phyloP scores from a whole-genome alignment of 1,284 basidiomycete species.

The Fomitopsis palustris region DNA sequence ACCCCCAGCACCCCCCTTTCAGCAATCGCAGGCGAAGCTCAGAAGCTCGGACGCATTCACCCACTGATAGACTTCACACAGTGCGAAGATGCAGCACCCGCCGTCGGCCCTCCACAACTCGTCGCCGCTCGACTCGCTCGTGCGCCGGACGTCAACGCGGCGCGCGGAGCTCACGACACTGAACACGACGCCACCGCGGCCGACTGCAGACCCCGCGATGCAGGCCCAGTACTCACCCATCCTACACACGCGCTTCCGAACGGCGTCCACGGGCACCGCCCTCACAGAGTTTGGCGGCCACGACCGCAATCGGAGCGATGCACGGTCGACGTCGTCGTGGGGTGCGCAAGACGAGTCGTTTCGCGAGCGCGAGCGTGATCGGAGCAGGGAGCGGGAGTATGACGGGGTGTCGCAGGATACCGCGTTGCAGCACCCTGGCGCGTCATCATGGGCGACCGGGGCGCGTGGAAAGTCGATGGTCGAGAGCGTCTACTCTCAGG shows the following conservation, averaged over 20 bases:
- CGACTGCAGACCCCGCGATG: conserved; percentile 3
- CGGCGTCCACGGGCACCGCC: conserved; percentile 46
- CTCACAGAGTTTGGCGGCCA: conserved; percentile 34
- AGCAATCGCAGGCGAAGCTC: background rate
- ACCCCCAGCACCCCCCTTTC: background rate
- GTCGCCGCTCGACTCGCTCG: conserved; percentile 41
- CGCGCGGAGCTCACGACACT: conserved; percentile 15
- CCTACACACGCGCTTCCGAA: conserved; percentile 60
- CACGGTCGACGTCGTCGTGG: conserved; percentile 18
- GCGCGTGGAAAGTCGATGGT: conserved; percentile 25
- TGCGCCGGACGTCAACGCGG: conserved; percentile 37
- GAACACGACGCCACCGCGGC: conserved; percentile 18
- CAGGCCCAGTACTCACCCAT: conserved; percentile 49
- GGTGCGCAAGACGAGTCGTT: conserved; percentile 7
- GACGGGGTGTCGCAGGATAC: background rate
- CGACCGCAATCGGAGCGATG: conserved; percentile 17
- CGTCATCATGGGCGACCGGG: background rate
- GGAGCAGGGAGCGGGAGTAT: background rate
- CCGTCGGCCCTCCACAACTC: conserved; percentile 22
- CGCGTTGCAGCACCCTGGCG: background rate
- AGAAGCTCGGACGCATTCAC: background rate
- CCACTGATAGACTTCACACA: background rate
- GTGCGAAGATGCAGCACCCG: conserved; percentile 2
- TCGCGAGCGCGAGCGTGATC: background rate
- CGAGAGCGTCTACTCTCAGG: conserved; percentile 28